Base-by-base conservation (phyloP, 306 rosid species). In the Lathyrus aphaca region DNA sequence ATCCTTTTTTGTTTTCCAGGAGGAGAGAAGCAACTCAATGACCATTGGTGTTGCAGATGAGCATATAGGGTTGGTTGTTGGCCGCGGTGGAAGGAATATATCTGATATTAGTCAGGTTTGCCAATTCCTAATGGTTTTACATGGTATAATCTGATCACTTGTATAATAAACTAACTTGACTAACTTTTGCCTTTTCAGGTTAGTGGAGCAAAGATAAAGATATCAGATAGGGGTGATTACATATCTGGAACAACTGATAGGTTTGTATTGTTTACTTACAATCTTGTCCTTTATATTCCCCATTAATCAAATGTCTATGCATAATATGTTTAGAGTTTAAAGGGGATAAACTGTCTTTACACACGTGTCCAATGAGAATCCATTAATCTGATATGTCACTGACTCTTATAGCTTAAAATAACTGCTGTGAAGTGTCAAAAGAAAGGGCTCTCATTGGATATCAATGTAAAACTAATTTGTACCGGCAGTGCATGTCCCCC, bases 141-240 rank as follows among this genome's bases (percentile, higher is more conserved):
- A 16, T 40, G 43, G 54, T 54, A 27, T 55, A 27, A 27, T 16
- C 64, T 43, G 74, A 71, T 75, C n/a, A 49, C 65, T 66, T 12
- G 4, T 18, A 23, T 18, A 25, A 48, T 54, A 48, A 19, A 30
- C 69, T 73, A 66, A 83, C 58, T 43, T 63, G 60, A 78, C 12
- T 63, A 46, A 67, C 27, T 7, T 63, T 74, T 53, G 18, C 46
- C 71, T 74, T 74, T 79, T 78, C 91, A 95, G 99, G 77, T 60
- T 21, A 95, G 92, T 71, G 99, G 99, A 23, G 99, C 99, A 64
- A 95, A 90, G 91, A 91, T 95, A 84, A 95, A 91, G 90, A 95
- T 95, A 81, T 95, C 99, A 19, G 97, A 95, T 73, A 84, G 99
- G 76, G 99, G 96, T 3, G 99, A 95, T 81, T 95, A 87, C 86